Evolutionary conservation across 495 filamentous ascomycete species (phyloP).

Genomic region (Aspergillus panamensis): DNA sequence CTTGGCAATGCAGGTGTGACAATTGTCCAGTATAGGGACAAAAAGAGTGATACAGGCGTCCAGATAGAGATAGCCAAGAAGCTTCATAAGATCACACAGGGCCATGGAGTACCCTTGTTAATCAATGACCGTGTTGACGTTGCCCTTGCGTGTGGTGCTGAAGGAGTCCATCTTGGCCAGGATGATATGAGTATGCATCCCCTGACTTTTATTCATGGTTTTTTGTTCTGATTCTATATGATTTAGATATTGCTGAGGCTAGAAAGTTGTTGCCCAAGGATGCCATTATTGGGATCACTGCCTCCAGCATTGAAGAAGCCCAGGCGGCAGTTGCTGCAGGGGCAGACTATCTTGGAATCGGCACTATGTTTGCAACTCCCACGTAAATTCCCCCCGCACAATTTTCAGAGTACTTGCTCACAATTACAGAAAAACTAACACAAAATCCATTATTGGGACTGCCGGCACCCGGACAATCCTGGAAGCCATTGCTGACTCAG

Average conservation of each 20-base stretch:
- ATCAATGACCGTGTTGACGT: constrained; percentile 98
- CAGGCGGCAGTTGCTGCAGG: constrained; percentile 62
- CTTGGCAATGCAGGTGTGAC: constrained; percentile 57
- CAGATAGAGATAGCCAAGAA: constrained; percentile 67
- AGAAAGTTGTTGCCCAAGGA: constrained; percentile 68
- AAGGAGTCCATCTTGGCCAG: constrained; percentile 92
- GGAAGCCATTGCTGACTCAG: constrained; percentile 46
- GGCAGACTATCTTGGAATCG: constrained; percentile 86
- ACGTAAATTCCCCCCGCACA: constrained; percentile 51
- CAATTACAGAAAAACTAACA: constrained; percentile 54
- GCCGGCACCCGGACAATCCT: constrained; percentile 73
- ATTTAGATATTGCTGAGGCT: constrained; percentile 59
- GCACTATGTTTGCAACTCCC: constrained; percentile 78
- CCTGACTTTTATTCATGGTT: constrained; percentile 4
- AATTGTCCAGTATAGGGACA: constrained; percentile 87
- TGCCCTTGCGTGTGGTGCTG: constrained; percentile 76
- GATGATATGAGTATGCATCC: constrained; percentile 74
- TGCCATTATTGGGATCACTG: constrained; percentile 70
- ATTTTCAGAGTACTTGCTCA: constrained; percentile 8
- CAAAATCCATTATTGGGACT: constrained; percentile 77
- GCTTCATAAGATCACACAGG: constrained; percentile 65
- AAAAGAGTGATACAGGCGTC: constrained; percentile 70
- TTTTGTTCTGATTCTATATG: background rate
- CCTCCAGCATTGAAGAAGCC: constrained; percentile 64
- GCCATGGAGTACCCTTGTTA: constrained; percentile 72